Base-by-base conservation (phyloP, 805 yeast genomes). In the Candida pseudofarinosa region DNA sequence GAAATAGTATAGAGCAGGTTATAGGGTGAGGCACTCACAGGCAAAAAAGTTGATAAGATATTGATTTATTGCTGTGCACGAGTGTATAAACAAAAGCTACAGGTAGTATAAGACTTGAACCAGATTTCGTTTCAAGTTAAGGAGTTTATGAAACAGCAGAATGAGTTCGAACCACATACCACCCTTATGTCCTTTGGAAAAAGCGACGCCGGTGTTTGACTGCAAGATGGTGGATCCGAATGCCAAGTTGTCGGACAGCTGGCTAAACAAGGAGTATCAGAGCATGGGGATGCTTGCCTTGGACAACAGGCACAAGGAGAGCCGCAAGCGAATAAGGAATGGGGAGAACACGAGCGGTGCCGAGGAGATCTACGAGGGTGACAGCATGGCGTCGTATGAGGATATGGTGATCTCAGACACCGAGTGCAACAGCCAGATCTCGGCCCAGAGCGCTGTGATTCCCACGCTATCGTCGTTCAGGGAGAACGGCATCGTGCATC, bases 401-500 rank as follows among this genome's bases (percentile, higher is more conserved):
- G 71, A 65, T 20, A 58, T 66, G 67, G 43, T 57, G 30, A 51
- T 65, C 28, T 58, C 67, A 4, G 74, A 68, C 46, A 52, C 59
- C 7, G 72, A 68, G n/a, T 46, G 46, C 33, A 52, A 45, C 40
- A 48, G 55, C 42, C 58, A 56, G 40, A 43, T 49, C 4, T 52
- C 59, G 3, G 44, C 39, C 7, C 46, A 48, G 19, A 45, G 51
- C n/a, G 41, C 49, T 16, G 40, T 46, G 33, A 44, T 49, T 7
- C 40, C 52, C 8, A 42, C 39, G 6, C 14, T 48, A 15, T 39
- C 49, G 4, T 31, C 41, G 3, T 30, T 46, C 17, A 41, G 59
- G 35, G 52, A 53, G 37, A 44, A 48, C 44, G 54, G 56, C 16
- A 33, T 51, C 18, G 50, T 48, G 3, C 71, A 67, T 44, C 73